These are phyloP conservation scores for Hirsutella minnesotensis DNA, from an alignment of 2,329 filamentous ascomycete genomes.

Conservation along the genomic window DNA sequence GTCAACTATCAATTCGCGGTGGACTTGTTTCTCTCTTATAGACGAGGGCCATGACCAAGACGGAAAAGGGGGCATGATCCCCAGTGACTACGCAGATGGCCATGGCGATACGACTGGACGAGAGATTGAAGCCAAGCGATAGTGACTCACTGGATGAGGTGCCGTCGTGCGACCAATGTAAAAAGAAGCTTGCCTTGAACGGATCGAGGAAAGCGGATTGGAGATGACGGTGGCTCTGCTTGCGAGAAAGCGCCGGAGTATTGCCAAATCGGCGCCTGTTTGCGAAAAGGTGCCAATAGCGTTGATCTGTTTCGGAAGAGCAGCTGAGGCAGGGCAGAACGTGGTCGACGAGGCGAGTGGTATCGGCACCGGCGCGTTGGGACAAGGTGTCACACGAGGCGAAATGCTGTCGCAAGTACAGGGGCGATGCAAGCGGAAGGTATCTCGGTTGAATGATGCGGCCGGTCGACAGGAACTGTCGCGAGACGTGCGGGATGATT, in stretches of 20 bases:
- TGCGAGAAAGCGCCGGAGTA: conserved; percentile 7
- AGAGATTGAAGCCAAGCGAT: conserved; percentile 14
- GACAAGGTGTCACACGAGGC: conserved; percentile 18
- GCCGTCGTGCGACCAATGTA: conserved; percentile 16
- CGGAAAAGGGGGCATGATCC: not conserved
- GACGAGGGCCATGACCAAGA: not conserved
- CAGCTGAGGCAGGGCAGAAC: conserved; percentile 14
- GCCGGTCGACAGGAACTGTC: conserved; percentile 8
- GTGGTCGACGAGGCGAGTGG: conserved; percentile 17
- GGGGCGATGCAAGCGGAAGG: conserved; percentile 3
- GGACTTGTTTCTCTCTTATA: conserved; percentile 1
- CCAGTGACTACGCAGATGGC: conserved; percentile 3
- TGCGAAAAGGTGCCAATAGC: conserved; percentile 23
- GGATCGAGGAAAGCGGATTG: conserved; percentile 6
- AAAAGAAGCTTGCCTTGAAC: conserved; percentile 9
- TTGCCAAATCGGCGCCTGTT: conserved; percentile 17
- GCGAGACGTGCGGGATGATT: too few species aligned
- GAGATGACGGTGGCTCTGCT: conserved; percentile 7
- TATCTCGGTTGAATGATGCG: conserved; percentile 6
- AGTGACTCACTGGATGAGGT: conserved; percentile 21
- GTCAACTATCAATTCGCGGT: not conserved
- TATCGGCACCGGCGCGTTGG: conserved; percentile 22
- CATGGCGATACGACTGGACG: conserved; percentile 6
- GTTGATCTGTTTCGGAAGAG: conserved; percentile 18
- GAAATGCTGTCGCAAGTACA: conserved; percentile 16